Base-by-base conservation (phyloP, 1,139 yeast genomes). In the Yamadazyma conglobata region DNA sequence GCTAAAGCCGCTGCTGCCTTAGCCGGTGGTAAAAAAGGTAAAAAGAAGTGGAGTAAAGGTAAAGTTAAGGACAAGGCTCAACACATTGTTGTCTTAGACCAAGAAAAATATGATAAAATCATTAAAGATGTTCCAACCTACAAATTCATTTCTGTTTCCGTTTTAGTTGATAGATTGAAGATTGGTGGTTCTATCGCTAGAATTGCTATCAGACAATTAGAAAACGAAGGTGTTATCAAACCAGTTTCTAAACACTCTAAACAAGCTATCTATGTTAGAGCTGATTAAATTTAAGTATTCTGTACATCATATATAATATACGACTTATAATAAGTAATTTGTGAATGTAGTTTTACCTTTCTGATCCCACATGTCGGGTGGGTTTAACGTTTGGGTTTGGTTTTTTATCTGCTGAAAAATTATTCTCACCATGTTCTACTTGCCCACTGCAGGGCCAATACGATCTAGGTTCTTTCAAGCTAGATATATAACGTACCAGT, bases 21-120 rank as follows among this genome's bases (percentile, higher is more conserved):
- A 81, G 96, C 97, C 70, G 97, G 97, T 85, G 96, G 97, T 82
- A 91, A 91, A 87, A 88, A 91, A 72, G 88, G 96, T 76, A 91
- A 93, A 88, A 91, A 91, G 95, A 91, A 91, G 96, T 91, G 98
- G 98, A 85, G 94, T 83, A 89, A 91, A 82, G 96, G 96, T 75
- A 88, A 94, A 85, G 96, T 88, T 73, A 93, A 93, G 93, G 99
- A 91, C 77, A 91, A 86, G 95, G 98, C 98, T 60, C 94, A 86
- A 72, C 98, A 91, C 81, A 81, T 88, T 66, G 91, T 91, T 64
- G 77, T 86, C 70, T 79, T 93, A 64, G 98, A 91, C 74, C 96
- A 93, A 78, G 95, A 91, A 58, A 86, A 89, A 70, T 88, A 84
- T 78, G 98, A 91, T 93, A 87, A 96, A 79, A 86, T 91, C 77